Conservation (phyloP, 768 basidiomycete genomes). For the Nidularia sp. region DNA sequence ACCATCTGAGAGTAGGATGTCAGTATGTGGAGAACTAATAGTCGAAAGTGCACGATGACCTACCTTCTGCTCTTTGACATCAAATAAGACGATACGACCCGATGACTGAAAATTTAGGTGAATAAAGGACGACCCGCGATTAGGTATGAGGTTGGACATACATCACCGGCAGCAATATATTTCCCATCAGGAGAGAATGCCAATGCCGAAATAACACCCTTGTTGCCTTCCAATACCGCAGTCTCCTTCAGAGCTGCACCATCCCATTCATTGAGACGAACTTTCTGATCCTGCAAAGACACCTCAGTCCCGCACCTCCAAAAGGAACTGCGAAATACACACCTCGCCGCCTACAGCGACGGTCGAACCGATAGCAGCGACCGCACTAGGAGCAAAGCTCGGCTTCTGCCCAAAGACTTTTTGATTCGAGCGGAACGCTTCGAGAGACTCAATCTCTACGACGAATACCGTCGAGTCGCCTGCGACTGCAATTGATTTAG, state of each 20-base stretch:
- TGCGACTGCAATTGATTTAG: constrained; percentile 57
- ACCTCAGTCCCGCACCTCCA: constrained; percentile 1
- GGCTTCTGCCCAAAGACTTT: constrained; percentile 54
- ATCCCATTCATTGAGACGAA: constrained; percentile 72
- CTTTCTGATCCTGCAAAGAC: constrained; percentile 59
- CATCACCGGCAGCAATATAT: constrained; percentile 81
- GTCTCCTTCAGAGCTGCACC: constrained; percentile 56
- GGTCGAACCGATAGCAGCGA: constrained; percentile 46
- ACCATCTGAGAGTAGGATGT: constrained; percentile 37
- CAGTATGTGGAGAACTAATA: neutral
- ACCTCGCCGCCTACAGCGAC: constrained; percentile 80
- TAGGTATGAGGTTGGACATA: constrained; percentile 31
- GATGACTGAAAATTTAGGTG: constrained; percentile 45
- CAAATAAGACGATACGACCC: constrained; percentile 79
- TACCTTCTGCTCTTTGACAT: constrained; percentile 64
- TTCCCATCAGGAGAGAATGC: constrained; percentile 78
- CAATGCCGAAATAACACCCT: constrained; percentile 66
- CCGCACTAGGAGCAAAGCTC: constrained; percentile 47
- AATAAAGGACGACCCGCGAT: neutral
- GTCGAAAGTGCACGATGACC: constrained; percentile 1
- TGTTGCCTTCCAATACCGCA: constrained; percentile 60
- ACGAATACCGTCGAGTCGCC: constrained; percentile 66
- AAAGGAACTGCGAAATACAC: constrained; percentile 12
- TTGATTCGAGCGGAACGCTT: constrained; percentile 70
- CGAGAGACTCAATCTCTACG: constrained; percentile 50